Conservation (phyloP, 2,329 filamentous ascomycete genomes). For the Curvularia verruculosa region DNA sequence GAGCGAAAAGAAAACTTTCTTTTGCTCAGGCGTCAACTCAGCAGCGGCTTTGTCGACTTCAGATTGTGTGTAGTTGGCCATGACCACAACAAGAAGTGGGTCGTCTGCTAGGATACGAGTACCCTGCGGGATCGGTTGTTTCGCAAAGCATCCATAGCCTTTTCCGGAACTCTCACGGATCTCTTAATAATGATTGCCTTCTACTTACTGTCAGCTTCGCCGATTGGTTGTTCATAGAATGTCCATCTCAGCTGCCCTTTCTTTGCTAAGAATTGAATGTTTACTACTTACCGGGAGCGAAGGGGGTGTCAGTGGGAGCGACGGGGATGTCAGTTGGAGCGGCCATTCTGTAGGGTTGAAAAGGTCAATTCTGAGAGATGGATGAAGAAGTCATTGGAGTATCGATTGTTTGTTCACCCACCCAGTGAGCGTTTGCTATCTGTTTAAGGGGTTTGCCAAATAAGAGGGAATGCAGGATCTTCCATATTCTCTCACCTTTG, state of each 20-base stretch:
- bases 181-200: constrained; percentile 37
- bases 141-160: constrained; percentile 53
- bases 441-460: neutral
- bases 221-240: neutral
- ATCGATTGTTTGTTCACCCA: neutral
- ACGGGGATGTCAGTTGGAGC: neutral
- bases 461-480: no score
- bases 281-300: constrained; percentile 6
- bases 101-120: constrained; percentile 50
- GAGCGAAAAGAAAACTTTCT: constrained; percentile 35
- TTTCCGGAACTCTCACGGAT: constrained; percentile 45
- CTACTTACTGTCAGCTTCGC: neutral
- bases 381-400: neutral
- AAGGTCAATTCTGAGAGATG: neutral
- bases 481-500: no score
- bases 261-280: neutral
- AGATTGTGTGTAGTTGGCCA: constrained; percentile 37
- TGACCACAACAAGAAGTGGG: constrained; percentile 46
- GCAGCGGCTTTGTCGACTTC: constrained; percentile 42
- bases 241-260: neutral
- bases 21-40: constrained; percentile 25
- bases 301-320: neutral
- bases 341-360: neutral
- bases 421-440: neutral
- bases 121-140: constrained; percentile 42